Evolutionary conservation across 2,329 filamentous ascomycete species (phyloP).

Genomic region (Leptographium flavum): DNA sequence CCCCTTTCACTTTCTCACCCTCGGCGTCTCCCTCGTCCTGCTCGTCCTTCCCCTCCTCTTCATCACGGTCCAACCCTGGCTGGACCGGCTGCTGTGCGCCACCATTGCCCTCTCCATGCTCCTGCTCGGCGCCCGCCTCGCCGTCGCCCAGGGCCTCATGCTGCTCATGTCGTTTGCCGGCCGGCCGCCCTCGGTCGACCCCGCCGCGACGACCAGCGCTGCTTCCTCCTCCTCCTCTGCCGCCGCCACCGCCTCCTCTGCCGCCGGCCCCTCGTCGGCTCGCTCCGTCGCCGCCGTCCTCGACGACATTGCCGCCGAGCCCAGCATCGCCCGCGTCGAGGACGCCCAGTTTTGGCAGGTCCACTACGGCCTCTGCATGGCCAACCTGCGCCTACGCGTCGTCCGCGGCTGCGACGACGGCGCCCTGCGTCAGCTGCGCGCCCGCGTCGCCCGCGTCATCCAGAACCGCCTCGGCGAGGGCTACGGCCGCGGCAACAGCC

Average conservation of each 20-base stretch:
- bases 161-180: slow-evolving; percentile 78
- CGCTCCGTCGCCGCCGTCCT: slow-evolving; percentile 43
- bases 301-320: slow-evolving; percentile 70
- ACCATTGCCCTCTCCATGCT: slow-evolving; percentile 84
- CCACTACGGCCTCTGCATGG: slow-evolving; percentile 93
- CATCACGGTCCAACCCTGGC: slow-evolving; percentile 67
- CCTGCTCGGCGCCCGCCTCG: slow-evolving; percentile 66
- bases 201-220: neutral
- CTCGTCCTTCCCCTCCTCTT: slow-evolving; percentile 71
- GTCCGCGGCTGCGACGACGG: slow-evolving; percentile 54
- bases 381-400: slow-evolving; percentile 73
- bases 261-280: too few species aligned
- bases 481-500: slow-evolving; percentile 63
- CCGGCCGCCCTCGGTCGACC: neutral
- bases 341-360: slow-evolving; percentile 98
- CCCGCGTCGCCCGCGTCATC: slow-evolving; percentile 63
- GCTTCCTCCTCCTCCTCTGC: too few species aligned
- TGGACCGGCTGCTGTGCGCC: slow-evolving; percentile 70
- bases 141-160: slow-evolving; percentile 80
- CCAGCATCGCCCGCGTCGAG: slow-evolving; percentile 61
- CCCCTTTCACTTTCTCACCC: slow-evolving; percentile 85
- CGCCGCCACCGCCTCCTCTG: too few species aligned
- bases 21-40: slow-evolving; percentile 63
- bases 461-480: slow-evolving; percentile 77
- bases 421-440: slow-evolving; percentile 56